Percentiles rank a stretch among this genome's conserved stretches.
Evolutionary conservation across 352 stramenopile genomes (phyloP).

Genomic region (Phytophthora litchii): DNA sequence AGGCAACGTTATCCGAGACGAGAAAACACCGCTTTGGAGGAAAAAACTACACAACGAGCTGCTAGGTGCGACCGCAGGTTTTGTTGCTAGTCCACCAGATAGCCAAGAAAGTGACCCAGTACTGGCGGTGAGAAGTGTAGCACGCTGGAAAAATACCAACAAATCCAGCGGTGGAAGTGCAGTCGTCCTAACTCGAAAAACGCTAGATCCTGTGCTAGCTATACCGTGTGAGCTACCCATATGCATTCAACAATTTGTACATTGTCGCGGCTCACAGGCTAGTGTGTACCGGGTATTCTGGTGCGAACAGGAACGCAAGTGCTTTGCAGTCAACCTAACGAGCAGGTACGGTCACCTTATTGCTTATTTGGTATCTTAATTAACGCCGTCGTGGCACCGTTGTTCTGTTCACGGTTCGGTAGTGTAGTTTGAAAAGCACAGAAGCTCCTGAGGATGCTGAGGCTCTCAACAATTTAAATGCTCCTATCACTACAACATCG

Average conservation of each 20-base stretch:
- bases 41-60: slow-evolving; percentile 65
- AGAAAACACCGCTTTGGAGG: slow-evolving; percentile 58
- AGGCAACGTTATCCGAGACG: slow-evolving; percentile 53
- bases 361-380: neutral
- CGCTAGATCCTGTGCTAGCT: slow-evolving; percentile 64
- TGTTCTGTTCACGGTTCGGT: slow-evolving; percentile 24
- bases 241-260: slow-evolving; percentile 74
- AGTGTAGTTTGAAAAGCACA: slow-evolving; percentile 45
- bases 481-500: neutral
- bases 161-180: slow-evolving; percentile 45
- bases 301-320: slow-evolving; percentile 53
- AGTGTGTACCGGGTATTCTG: slow-evolving; percentile 80
- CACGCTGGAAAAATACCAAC: slow-evolving; percentile 57
- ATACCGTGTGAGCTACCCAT: slow-evolving; percentile 62
- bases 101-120: slow-evolving; percentile 37
- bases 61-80: slow-evolving; percentile 4
- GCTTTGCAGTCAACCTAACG: slow-evolving; percentile 75
- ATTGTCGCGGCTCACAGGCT: slow-evolving; percentile 65
- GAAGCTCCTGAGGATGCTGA: slow-evolving; percentile 25
- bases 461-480: neutral
- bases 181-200: slow-evolving; percentile 59
- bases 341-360: slow-evolving; percentile 50
- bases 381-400: slow-evolving; percentile 15
- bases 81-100: neutral
- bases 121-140: slow-evolving; percentile 63